Percentiles rank a stretch among this genome's conserved stretches.
phyloP scores from a whole-genome alignment of 2,329 filamentous ascomycete genomes.

The Juglanconis sp. region DNA sequence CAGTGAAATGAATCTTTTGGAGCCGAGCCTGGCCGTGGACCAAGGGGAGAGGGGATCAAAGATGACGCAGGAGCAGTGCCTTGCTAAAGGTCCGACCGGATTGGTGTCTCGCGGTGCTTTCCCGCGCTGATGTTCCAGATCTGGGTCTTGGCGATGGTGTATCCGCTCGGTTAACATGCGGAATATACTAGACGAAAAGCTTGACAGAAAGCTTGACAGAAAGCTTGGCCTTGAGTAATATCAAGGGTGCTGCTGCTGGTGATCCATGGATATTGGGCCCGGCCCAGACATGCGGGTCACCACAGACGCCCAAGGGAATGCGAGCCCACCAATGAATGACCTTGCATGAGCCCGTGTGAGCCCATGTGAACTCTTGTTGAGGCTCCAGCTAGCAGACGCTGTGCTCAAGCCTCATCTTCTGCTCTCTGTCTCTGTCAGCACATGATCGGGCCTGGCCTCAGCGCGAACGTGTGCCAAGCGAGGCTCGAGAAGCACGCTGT shows the following conservation, averaged over 20 bases:
- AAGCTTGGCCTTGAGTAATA: not conserved
- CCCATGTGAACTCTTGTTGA: not conserved
- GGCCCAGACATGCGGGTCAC: not conserved
- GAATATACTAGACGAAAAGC: not conserved
- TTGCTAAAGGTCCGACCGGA: not conserved
- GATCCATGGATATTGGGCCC: not conserved
- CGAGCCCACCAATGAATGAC: not conserved
- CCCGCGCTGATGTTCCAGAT: not conserved
- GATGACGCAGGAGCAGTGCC: not conserved
- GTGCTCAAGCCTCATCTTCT: not conserved
- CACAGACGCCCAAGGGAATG: not conserved
- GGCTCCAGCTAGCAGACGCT: not conserved
- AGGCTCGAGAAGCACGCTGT: too few relatives aligned
- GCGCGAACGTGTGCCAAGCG: too few relatives aligned
- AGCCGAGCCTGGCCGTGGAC: not conserved
- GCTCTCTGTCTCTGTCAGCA: not conserved
- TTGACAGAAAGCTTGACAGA: not conserved
- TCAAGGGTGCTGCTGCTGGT: not conserved
- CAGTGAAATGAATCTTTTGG: constrained; percentile 11
- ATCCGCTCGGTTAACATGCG: not conserved
- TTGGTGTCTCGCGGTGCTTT: not conserved
- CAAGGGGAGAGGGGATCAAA: not conserved
- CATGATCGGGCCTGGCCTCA: not conserved
- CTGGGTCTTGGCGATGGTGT: not conserved
- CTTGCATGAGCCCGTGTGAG: not conserved